Conservation (phyloP, 1,284 basidiomycete genomes). For the Fomitopsis pinicola region DNA sequence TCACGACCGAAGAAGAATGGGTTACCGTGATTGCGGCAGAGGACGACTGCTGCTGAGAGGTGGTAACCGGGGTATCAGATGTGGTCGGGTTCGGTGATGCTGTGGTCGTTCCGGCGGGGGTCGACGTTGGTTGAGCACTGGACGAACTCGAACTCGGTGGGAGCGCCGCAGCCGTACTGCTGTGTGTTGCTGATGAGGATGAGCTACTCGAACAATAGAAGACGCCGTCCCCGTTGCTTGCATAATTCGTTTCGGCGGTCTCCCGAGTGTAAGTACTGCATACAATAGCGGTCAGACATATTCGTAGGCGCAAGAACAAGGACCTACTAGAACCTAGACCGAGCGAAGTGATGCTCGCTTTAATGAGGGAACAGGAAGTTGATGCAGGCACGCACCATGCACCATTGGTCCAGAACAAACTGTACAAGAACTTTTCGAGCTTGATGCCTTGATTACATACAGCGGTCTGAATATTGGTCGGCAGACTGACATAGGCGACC, state of each 20-base stretch:
- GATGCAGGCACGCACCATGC: conserved; percentile 7
- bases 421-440: conserved; percentile 12
- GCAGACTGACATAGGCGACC: not conserved
- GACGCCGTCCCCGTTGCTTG: conserved; percentile 10
- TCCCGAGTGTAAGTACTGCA: conserved; percentile 14
- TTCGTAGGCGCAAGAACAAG: not conserved
- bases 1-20: not conserved
- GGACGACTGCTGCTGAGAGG: not conserved
- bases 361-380: not conserved
- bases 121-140: not conserved
- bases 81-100: not conserved
- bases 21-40: not conserved
- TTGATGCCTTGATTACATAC: conserved; percentile 12
- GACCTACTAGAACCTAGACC: conserved; percentile 16
- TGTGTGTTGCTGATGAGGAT: conserved; percentile 3
- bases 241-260: conserved; percentile 7
- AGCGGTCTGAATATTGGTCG: conserved; percentile 6
- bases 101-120: not conserved
- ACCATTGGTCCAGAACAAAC: conserved; percentile 12
- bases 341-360: not conserved
- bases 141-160: not conserved
- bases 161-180: not conserved
- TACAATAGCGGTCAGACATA: not conserved
- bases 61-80: not conserved
- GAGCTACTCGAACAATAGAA: conserved; percentile 10